Conservation (phyloP, 1,139 yeast genomes). For the Taiozyma onychis region DNA sequence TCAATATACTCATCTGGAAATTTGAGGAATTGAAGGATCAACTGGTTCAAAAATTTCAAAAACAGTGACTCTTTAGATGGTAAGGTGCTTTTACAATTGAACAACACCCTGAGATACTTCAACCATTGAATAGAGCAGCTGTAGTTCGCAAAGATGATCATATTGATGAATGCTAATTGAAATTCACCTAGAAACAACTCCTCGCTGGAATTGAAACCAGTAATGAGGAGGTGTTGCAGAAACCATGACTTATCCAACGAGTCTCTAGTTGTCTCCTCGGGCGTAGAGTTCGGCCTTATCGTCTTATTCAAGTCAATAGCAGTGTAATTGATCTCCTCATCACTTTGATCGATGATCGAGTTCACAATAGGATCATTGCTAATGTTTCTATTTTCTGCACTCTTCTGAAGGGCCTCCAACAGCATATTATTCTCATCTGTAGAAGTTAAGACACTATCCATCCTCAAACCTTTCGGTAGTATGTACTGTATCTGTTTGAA, state of each 20-base stretch:
- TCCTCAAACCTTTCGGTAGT: constrained; percentile 20
- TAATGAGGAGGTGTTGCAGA: constrained; percentile 26
- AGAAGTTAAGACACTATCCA: constrained; percentile 35
- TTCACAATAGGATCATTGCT: constrained; percentile 26
- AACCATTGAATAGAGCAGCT: constrained; percentile 43
- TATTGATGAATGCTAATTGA: constrained; percentile 33
- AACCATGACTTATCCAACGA: constrained; percentile 41
- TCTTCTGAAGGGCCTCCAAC: constrained; percentile 24
- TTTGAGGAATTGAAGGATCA: constrained; percentile 27
- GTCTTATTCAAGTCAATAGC: constrained; percentile 31
- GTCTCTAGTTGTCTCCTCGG: constrained; percentile 31
- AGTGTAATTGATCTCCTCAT: constrained; percentile 30
- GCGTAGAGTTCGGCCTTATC: constrained; percentile 29
- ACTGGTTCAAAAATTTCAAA: constrained; percentile 23
- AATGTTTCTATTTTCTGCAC: constrained; percentile 14
- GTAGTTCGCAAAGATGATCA: constrained; percentile 37
- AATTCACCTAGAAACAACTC: constrained; percentile 33
- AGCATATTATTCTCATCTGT: constrained; percentile 33
- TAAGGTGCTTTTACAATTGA: constrained; percentile 24
- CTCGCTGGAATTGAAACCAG: constrained; percentile 20
- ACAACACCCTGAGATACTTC: constrained; percentile 30
- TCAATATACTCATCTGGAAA: constrained; percentile 36
- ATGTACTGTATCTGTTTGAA: constrained; percentile 14
- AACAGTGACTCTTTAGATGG: constrained; percentile 15
- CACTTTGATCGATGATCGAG: constrained; percentile 28